These are phyloP conservation scores for Coemansia sp. DNA, from an alignment of 192 early-diverging fungal species.

Conservation along the genomic window DNA sequence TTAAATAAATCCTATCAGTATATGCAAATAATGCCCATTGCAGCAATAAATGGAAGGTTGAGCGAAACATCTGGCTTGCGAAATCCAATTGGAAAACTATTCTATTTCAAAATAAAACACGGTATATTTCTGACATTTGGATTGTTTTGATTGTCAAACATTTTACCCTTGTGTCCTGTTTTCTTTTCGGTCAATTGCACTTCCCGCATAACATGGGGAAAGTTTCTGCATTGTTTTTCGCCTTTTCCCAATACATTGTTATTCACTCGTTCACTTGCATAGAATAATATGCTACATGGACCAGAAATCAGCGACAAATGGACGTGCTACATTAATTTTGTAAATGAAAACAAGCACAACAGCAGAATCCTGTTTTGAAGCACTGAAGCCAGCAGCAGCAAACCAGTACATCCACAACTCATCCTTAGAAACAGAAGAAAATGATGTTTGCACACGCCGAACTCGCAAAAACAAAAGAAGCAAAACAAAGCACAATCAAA, in stretches of 20 bases:
- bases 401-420: neutral
- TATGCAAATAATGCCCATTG: no score
- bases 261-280: neutral
- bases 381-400: neutral
- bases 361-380: neutral
- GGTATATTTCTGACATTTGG: neutral
- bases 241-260: no score
- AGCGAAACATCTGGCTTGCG: no score
- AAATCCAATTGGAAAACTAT: no score
- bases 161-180: neutral
- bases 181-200: neutral
- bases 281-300: neutral
- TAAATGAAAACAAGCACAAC: neutral
- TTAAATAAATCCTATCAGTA: no score
- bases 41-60: no score
- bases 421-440: no score
- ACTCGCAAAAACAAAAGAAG: neutral
- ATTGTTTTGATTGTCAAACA: neutral
- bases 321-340: neutral
- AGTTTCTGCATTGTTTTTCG: neutral
- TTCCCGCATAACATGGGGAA: neutral
- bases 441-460: neutral
- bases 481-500: neutral
- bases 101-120: neutral
- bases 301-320: neutral